Conservation (phyloP, 495 filamentous ascomycete species). For the Immersiella caudata region DNA sequence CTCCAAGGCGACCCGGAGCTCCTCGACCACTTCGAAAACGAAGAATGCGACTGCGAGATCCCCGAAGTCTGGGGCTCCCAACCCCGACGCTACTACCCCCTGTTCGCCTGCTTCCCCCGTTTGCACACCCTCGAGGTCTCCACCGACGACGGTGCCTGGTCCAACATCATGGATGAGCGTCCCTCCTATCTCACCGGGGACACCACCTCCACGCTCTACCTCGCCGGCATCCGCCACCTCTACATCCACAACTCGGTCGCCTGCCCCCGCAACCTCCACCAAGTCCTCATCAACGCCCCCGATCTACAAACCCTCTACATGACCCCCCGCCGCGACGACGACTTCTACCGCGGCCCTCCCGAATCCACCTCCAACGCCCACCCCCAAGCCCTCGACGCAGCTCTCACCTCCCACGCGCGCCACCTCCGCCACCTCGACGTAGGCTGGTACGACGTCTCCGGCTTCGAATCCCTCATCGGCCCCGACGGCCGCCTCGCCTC, state of each 20-base stretch:
- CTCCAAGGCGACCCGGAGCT: conserved; percentile 35
- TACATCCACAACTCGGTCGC: conserved; percentile 37
- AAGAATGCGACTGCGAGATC: conserved; percentile 29
- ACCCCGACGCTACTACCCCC: conserved; percentile 22
- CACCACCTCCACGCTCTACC: conserved; percentile 9
- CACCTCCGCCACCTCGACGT: conserved; percentile 38
- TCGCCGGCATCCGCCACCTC: conserved; percentile 29
- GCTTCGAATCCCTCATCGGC: conserved; percentile 29
- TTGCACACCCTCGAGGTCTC: conserved; percentile 36
- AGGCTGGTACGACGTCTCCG: conserved; percentile 29
- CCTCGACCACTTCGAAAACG: conserved; percentile 27
- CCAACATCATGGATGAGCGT: conserved; percentile 10
- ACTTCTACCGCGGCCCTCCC: neutral
- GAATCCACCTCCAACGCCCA: conserved; percentile 16
- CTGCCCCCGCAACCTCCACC: conserved; percentile 31
- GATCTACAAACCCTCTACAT: conserved; percentile 39
- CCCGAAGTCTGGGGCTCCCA: conserved; percentile 32
- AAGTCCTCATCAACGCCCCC: conserved; percentile 33
- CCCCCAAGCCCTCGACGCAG: conserved; percentile 33
- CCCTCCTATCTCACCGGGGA: neutral
- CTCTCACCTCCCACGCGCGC: conserved; percentile 26
- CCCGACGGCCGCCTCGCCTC: conserved; percentile 33
- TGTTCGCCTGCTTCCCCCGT: conserved; percentile 28
- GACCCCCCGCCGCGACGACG: conserved; percentile 25
- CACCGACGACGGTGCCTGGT: conserved; percentile 36